phyloP scores from a whole-genome alignment of 108 stramenopile species.

The Parmales sp. region DNA sequence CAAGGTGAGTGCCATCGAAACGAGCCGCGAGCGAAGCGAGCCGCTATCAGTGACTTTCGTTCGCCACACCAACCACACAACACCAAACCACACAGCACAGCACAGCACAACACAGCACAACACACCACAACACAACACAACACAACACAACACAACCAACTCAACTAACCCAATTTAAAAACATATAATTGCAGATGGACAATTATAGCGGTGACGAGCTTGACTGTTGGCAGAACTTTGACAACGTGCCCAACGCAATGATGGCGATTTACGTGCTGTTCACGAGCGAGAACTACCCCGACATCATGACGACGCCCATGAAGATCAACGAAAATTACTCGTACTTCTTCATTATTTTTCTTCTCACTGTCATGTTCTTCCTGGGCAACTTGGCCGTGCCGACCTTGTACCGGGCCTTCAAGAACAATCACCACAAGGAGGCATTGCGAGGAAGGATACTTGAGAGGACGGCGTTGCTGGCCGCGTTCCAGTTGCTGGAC shows the following conservation, averaged over 20 bases:
- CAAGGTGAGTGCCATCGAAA: no score
- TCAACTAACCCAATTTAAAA: no score
- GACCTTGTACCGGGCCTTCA: constrained; percentile 10
- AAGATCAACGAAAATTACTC: not conserved
- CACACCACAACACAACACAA: no score
- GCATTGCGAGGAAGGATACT: not conserved
- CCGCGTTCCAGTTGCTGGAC: constrained; percentile 7
- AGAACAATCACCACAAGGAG: constrained; percentile 8
- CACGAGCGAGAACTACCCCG: constrained; percentile 8
- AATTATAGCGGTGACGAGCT: no score
- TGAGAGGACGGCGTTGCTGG: constrained; percentile 2
- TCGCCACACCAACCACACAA: no score
- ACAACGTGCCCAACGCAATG: not conserved
- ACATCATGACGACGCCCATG: not conserved
- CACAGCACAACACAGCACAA: no score
- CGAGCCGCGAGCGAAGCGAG: no score
- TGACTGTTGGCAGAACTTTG: constrained; percentile 6
- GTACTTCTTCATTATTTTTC: not conserved
- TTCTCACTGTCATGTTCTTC: constrained; percentile 4
- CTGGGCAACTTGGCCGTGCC: constrained; percentile 4
- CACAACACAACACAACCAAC: no score
- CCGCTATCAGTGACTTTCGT: no score
- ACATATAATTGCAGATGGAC: not conserved
- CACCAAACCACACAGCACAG: no score
- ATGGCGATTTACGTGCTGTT: constrained; percentile 8